These are phyloP conservation scores for Favolaschia claudopus DNA, from an alignment of 768 basidiomycete genomes.

Conservation along the genomic window DNA sequence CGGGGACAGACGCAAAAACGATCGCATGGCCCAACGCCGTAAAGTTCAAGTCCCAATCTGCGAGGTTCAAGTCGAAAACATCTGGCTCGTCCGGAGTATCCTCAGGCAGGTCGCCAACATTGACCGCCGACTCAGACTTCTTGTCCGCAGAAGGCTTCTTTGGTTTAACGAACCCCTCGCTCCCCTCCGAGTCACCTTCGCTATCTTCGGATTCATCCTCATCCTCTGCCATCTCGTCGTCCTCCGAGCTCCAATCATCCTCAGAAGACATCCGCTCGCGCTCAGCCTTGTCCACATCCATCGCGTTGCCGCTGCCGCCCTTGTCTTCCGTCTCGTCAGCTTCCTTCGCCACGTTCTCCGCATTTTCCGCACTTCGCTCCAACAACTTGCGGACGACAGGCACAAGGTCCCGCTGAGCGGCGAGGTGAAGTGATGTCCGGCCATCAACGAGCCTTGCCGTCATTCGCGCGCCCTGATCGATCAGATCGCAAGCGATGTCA, in stretches of 20 bases:
- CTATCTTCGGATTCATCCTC: slow-evolving; percentile 28
- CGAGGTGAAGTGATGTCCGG: slow-evolving; percentile 61
- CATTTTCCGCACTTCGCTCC: slow-evolving; percentile 53
- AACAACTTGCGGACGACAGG: slow-evolving; percentile 57
- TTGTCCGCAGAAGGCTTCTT: slow-evolving; percentile 13
- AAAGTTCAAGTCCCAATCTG: slow-evolving; percentile 68
- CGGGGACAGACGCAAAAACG: slow-evolving; percentile 50
- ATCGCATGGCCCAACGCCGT: slow-evolving; percentile 61
- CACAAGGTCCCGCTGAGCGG: slow-evolving; percentile 54
- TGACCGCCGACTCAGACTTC: slow-evolving; percentile 18
- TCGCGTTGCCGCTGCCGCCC: slow-evolving; percentile 34
- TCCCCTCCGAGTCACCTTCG: slow-evolving; percentile 25
- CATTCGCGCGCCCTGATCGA: slow-evolving; percentile 64
- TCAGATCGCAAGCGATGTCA: slow-evolving; percentile 57
- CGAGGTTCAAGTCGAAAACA: slow-evolving; percentile 58
- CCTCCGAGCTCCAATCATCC: slow-evolving; percentile 59
- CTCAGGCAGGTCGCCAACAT: slow-evolving; percentile 51
- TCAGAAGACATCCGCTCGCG: slow-evolving; percentile 49
- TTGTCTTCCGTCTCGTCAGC: slow-evolving; percentile 35
- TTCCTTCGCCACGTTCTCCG: slow-evolving; percentile 34
- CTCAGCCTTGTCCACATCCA: slow-evolving; percentile 12
- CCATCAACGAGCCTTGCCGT: slow-evolving; percentile 66
- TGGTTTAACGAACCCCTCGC: slow-evolving; percentile 9
- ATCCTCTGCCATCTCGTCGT: slow-evolving; percentile 39
- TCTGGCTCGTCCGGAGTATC: slow-evolving; percentile 59